Base-by-base conservation (phyloP, 1,284 basidiomycete genomes). In the Sanguinoderma infundibulare region DNA sequence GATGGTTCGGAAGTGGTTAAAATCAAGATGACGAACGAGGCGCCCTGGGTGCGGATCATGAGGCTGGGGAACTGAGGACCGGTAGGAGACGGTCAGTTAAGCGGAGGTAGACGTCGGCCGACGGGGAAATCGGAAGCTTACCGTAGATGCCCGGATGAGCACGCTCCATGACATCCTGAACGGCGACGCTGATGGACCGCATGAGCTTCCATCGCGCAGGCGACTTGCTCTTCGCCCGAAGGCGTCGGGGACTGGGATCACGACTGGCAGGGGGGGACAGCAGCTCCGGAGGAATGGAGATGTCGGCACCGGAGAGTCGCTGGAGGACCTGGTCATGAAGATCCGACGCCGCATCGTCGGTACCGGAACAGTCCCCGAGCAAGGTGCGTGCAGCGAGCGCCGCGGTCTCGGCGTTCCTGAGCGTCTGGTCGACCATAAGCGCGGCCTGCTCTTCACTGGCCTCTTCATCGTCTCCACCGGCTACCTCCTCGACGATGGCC, bases 1-100 rank as follows among this genome's bases (percentile, higher is more conserved):
- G 63, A 97, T 95, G 22, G 96, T 96, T 35, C 95, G 87, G 78
- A 97, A 98, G 72, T 95, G 92, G 69, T 94, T 95, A 72, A 98
- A 98, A 71, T 94, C 92, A 17, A 96, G 79, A 71, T 92, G 90
- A 39, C 83, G 87, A 34, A 94, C 85, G 70, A 89, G 87, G 22
- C 89, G 85, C 42, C 92, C 92, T 1, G 91, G 91, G 47, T 87
- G 83, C 24, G 88, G 84, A 71, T 93, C 90, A 62, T 85, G 78
- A n/a, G 88, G 81, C 0, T 82, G 81, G 46, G 90, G 90, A 40
- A 94, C 91, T 94, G 69, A 2, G 63, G 57, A 34, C 36, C 20
- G 32, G 30, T 14, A 42, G 54, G 55, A 49, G 52, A 62, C 54
- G 62, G 40, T 55, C 22, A 65, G 60, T 57, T 10, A 28, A 64